Percentiles rank a stretch among this genome's conserved stretches.
phyloP scores from a whole-genome alignment of 2,329 filamentous ascomycete genomes.

The Fusarium abutilonis region DNA sequence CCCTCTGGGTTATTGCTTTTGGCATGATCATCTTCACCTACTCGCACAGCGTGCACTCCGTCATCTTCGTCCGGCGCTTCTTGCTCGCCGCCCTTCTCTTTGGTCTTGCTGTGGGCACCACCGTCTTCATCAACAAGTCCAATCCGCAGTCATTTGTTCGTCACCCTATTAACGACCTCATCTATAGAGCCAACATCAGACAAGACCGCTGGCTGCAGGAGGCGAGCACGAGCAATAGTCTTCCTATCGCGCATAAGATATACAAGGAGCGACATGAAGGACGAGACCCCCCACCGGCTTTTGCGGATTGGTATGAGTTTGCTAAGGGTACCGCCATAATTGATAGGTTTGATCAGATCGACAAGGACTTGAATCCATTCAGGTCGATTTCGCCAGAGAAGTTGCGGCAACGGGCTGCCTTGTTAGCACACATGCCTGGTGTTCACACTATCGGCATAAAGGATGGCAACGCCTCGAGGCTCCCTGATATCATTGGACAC shows the following conservation, averaged over 20 bases:
- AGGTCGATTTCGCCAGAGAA: constrained; percentile 76
- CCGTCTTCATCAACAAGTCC: constrained; percentile 51
- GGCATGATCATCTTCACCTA: constrained; percentile 58
- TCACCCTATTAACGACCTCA: constrained; percentile 61
- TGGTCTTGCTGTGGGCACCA: constrained; percentile 50
- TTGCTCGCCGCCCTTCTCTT: constrained; percentile 54
- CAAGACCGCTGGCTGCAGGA: constrained; percentile 61
- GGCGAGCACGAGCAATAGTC: constrained; percentile 58
- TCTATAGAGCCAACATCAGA: constrained; percentile 59
- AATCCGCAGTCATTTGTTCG: constrained; percentile 44
- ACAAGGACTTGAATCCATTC: constrained; percentile 78
- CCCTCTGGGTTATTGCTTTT: constrained; percentile 52
- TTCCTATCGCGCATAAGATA: constrained; percentile 58
- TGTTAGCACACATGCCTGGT: constrained; percentile 53
- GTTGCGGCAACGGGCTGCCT: constrained; percentile 68
- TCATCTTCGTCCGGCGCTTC: constrained; percentile 56
- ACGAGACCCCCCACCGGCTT: constrained; percentile 79
- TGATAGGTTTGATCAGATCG: constrained; percentile 84
- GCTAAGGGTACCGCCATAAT: constrained; percentile 77
- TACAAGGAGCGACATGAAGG: constrained; percentile 66
- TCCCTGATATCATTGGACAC: constrained; percentile 47
- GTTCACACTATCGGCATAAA: constrained; percentile 67
- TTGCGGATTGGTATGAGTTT: constrained; percentile 86
- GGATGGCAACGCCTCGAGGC: constrained; percentile 66
- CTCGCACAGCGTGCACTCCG: constrained; percentile 54